phyloP scores from a whole-genome alignment of 176 grass and related monocot species.

The Poa annua region DNA sequence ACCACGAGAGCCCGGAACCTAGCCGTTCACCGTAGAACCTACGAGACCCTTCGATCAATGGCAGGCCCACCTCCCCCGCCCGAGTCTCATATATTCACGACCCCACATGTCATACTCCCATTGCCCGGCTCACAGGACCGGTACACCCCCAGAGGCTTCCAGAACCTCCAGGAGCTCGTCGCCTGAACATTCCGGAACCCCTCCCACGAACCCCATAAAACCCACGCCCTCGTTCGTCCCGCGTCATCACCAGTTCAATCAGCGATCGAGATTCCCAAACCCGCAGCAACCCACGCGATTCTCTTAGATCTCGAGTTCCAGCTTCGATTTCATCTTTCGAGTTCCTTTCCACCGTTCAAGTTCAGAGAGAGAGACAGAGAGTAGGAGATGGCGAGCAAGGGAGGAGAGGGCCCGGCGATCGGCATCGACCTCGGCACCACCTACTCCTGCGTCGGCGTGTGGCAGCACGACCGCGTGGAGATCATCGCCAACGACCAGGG shows the following conservation, averaged over 20 bases:
- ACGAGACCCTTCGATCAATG: neutral
- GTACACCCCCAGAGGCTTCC: constrained; percentile 44
- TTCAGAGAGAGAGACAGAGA: neutral
- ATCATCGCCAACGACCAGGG: constrained; percentile 98
- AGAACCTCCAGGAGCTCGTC: constrained; percentile 33
- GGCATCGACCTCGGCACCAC: constrained; percentile 96
- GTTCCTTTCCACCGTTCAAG: neutral
- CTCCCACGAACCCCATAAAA: constrained; percentile 37
- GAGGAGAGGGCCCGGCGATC: constrained; percentile 80
- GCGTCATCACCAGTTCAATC: neutral
- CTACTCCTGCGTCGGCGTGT: constrained; percentile 95
- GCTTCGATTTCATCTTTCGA: neutral
- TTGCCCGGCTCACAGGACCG: neutral
- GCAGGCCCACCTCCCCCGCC: neutral
- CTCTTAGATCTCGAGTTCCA: neutral
- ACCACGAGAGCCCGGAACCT: neutral
- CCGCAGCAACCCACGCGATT: neutral
- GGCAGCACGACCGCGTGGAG: constrained; percentile 97
- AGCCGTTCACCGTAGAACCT: neutral
- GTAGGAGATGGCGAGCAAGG: constrained; percentile 60
- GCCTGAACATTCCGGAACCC: constrained; percentile 63
- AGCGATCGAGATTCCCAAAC: neutral
- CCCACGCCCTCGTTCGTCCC: neutral
- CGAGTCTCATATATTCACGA: neutral
- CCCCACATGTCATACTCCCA: neutral